A percentile compares a stretch with the other conserved stretches of the same genome.
Conservation (phyloP, 306 rosid species). For the Crataegus laevigata region DNA sequence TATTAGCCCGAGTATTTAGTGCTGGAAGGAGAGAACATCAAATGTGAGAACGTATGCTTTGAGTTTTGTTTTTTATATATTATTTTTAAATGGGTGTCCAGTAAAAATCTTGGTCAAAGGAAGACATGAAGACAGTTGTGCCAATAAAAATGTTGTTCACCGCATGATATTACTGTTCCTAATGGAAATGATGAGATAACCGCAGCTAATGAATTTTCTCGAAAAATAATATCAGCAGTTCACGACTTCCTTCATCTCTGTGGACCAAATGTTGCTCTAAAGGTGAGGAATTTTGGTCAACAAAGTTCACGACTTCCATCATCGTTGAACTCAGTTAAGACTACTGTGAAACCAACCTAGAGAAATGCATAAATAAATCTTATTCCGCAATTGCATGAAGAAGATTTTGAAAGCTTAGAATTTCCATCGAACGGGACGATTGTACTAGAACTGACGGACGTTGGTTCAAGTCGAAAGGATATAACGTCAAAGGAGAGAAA, state of each 20-base stretch:
- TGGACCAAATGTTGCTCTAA: slow-evolving; percentile 43
- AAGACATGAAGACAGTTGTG: not conserved
- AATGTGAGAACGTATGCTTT: too few relatives aligned
- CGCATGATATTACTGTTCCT: slow-evolving; percentile 26
- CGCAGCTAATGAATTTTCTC: slow-evolving; percentile 38
- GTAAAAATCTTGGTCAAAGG: too few relatives aligned
- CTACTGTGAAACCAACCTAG: slow-evolving; percentile 18
- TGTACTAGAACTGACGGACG: slow-evolving; percentile 46
- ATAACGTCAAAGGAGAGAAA: too few relatives aligned
- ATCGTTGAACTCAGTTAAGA: too few relatives aligned
- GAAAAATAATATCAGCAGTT: slow-evolving; percentile 59
- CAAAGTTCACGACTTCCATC: too few relatives aligned
- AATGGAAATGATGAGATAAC: slow-evolving; percentile 25
- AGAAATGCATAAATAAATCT: not conserved
- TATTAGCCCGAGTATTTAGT: too few relatives aligned
- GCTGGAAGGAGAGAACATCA: too few relatives aligned
- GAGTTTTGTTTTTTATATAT: too few relatives aligned
- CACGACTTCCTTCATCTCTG: slow-evolving; percentile 66
- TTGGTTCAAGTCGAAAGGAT: slow-evolving; percentile 32
- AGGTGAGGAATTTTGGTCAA: not conserved
- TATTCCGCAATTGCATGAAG: not conserved
- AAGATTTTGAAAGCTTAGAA: slow-evolving; percentile 8
- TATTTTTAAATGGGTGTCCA: too few relatives aligned
- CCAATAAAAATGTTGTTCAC: slow-evolving; percentile 5
- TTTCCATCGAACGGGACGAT: slow-evolving; percentile 26